Evolutionary conservation across 2,329 filamentous ascomycete species (phyloP), one percentile per base, ranked within the genome.

Genomic region (Catunica adiposa): DNA sequence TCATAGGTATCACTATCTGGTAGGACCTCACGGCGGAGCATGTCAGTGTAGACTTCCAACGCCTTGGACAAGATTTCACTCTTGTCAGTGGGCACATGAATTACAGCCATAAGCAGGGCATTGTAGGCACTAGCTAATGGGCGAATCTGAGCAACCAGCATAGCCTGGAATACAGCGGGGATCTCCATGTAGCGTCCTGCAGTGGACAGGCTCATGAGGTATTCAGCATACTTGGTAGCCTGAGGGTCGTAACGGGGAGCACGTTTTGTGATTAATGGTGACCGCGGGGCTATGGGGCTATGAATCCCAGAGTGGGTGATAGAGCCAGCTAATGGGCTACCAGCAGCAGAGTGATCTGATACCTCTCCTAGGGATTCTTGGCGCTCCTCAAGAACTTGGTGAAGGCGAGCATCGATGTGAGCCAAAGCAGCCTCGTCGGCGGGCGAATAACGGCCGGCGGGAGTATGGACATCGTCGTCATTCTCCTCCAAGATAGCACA

Each of bases 41-140:
- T 97, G 66, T 97, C 89, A 15, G 89, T 84, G 68, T 97, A 98
- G 54, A 98, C 86, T 70, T 95, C 89, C 54, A 97, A 76, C 3
- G 88, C 89, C 71, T 94, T 94, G 59, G 88, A 84, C 14, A 94
- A 86, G 54, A 92, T 81, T 70, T 94, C 85, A 55, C 84, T 84
- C 68, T 83, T 85, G 67, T 86, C 83, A 23, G 76, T 74, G 6
- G 89, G 86, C 17, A 96, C 77, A 62, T 87, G 78, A 59, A 96
- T 87, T 14, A 89, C 89, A 4, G 92, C 87, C 63, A 83, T 76
- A 46, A 98, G 73, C 47, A 98, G 76, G 52, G 88, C 86, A 66
- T 96, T 96, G 75, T 98, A 98, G n/a, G 90, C 85, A 50, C 80
- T 76, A 51, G 87, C 80, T 5, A 84, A 86, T 37, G 92, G 92